Evolutionary conservation across 768 basidiomycete species (phyloP).

Genomic region (Lactarius evosmus): DNA sequence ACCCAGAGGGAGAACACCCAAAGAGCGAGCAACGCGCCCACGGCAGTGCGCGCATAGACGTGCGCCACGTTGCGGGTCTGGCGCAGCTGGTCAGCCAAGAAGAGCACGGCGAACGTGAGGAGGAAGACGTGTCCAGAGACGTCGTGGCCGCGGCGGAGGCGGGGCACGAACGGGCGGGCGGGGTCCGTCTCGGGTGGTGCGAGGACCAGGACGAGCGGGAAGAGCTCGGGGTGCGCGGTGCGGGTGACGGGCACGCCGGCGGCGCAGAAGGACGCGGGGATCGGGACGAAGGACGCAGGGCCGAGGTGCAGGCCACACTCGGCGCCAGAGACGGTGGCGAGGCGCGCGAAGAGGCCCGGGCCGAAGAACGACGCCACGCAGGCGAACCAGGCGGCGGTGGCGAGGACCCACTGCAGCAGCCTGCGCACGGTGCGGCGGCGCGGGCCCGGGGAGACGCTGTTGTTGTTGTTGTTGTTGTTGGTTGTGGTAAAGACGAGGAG

Average conservation of each 20-base stretch:
- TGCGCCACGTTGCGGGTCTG: conserved; percentile 48
- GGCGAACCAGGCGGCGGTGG: conserved; percentile 64
- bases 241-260: conserved; percentile 50
- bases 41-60: conserved; percentile 45
- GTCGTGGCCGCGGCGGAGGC: conserved; percentile 81
- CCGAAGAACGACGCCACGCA: conserved; percentile 91
- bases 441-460: conserved; percentile 12
- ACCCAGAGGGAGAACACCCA: conserved; percentile 76
- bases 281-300: conserved; percentile 36
- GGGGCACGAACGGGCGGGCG: conserved; percentile 46
- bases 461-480: no score
- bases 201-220: conserved; percentile 42
- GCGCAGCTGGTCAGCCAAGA: conserved; percentile 73
- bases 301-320: conserved; percentile 66
- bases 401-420: conserved; percentile 47
- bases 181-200: conserved; percentile 29
- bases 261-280: conserved; percentile 60
- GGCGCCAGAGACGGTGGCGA: conserved; percentile 65
- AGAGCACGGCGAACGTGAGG: conserved; percentile 71
- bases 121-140: conserved; percentile 93
- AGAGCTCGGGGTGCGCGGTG: conserved; percentile 60
- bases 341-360: conserved; percentile 66
- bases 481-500: conserved; percentile 61
- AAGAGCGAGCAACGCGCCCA: conserved; percentile 48
- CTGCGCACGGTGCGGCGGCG: conserved; percentile 9